Percentiles rank a stretch among this genome's conserved stretches.
Conservation (phyloP, 305 asterid genomes). For the Vinca major region DNA sequence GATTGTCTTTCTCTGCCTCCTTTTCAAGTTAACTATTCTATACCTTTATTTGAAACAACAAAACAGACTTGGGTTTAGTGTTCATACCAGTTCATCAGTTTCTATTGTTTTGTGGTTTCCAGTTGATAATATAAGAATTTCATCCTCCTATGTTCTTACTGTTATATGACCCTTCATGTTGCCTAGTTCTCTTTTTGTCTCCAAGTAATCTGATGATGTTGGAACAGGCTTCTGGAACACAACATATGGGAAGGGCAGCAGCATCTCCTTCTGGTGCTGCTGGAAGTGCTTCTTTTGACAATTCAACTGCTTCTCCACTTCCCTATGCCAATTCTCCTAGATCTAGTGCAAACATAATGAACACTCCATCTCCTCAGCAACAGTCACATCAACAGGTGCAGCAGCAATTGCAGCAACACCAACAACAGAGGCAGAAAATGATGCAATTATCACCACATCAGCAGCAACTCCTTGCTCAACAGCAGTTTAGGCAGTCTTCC, state of each 20-base stretch:
- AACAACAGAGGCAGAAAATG: constrained; percentile 82
- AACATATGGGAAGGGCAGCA: constrained; percentile 30
- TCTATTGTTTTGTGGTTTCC: background rate
- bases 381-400: constrained; percentile 46
- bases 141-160: background rate
- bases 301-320: constrained; percentile 76
- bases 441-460: constrained; percentile 66
- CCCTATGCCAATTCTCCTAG: constrained; percentile 92
- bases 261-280: constrained; percentile 69
- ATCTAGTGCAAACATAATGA: constrained; percentile 76
- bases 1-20: background rate
- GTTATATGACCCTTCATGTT: constrained; percentile 5
- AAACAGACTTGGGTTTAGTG: background rate
- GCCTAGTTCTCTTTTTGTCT: constrained; percentile 15
- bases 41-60: background rate
- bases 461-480: constrained; percentile 75
- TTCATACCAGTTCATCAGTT: background rate
- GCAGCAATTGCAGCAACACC: constrained; percentile 42
- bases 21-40: background rate
- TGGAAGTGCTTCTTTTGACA: constrained; percentile 58
- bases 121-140: background rate
- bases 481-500: constrained; percentile 68
- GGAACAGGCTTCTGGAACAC: constrained; percentile 51
- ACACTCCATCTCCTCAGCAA: constrained; percentile 96
- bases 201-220: constrained; percentile 10